These are phyloP conservation scores for Phytophthora rubi DNA, from an alignment of 352 stramenopile species.

Conservation along the genomic window DNA sequence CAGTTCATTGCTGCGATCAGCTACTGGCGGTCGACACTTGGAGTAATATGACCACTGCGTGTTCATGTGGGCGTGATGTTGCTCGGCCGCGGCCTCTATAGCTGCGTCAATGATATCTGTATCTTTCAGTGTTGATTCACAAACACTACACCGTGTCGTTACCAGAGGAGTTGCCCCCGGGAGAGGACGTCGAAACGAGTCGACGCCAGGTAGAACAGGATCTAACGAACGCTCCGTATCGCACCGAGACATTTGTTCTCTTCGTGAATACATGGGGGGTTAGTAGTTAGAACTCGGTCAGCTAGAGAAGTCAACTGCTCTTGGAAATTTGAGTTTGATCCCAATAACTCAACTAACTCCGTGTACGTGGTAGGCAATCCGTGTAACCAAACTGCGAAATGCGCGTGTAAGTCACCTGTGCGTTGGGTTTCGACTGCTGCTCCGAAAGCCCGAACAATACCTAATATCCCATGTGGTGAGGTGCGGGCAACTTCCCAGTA, in stretches of 20 bases:
- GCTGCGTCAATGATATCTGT: slow-evolving; percentile 14
- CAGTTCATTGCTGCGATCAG: background rate
- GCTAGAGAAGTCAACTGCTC: too few species aligned
- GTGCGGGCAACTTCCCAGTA: too few species aligned
- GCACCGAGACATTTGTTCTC: too few species aligned
- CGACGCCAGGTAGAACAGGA: too few species aligned
- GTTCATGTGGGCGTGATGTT: background rate
- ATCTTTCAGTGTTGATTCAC: background rate
- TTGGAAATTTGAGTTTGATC: too few species aligned
- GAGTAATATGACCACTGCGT: background rate
- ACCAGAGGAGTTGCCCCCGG: too few species aligned
- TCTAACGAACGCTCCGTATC: too few species aligned
- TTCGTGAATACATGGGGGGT: too few species aligned
- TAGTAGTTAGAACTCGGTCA: too few species aligned
- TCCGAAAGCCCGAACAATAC: slow-evolving; percentile 31
- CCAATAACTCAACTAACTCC: too few species aligned
- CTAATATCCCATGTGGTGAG: slow-evolving; percentile 17
- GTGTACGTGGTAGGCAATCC: slow-evolving; percentile 11
- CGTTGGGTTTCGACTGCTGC: slow-evolving; percentile 30
- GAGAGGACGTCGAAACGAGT: too few species aligned
- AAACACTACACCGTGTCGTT: too few species aligned
- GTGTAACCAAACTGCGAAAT: slow-evolving; percentile 36
- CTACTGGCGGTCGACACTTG: slow-evolving; percentile 3
- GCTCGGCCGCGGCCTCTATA: background rate
- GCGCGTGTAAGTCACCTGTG: slow-evolving; percentile 32